Evolutionary conservation across 23 red algal genomes (phyloP), one percentile per base, ranked within the genome.

Genomic region (Agarophyton chilense): DNA sequence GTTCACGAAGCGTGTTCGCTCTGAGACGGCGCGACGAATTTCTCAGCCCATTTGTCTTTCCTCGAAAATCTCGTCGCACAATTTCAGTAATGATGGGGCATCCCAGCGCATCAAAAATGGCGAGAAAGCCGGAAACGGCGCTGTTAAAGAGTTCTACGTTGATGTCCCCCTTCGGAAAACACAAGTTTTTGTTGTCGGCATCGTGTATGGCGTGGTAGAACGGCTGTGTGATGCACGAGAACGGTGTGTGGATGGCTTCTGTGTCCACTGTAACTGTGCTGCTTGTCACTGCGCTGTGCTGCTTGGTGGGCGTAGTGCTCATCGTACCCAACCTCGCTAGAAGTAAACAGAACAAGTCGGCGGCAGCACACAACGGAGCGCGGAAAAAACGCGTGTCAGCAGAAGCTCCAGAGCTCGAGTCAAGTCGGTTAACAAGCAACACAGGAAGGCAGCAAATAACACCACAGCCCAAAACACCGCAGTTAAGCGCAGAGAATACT

Each of bases 21-120:
- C 81, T n/a, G 22, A 86, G 65, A 10, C 81, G 61, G 16, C 81
- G 61, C 41, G 81, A n/a, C n/a, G 81, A 70, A 34, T 86, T 86
- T 10, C 81, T 29, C 58, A 86, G 50, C 36, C 81, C 81, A 46
- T 86, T 86, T 2, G 60, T 86, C 81, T 86, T 86, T 22, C 60
- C 53, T 9, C 81, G 81, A 52, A 86, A 86, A 68, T 86, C 81
- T 22, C 60, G 45, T n/a, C 81, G 61, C 36, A 86, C 81, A 40
- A 86, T 86, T 21, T 86, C 81, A 4, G 81, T 86, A 24, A 86
- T 86, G 42, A 86, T 72, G 42, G 61, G 61, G 14, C 53, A 86
- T 4, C 81, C 81, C 62, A 86, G 47, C 10, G 81, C 81, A 34
- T 86, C 81, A 28, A 86, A 86, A 42, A 86, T 86, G 65, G 53